Percentiles rank a stretch among this genome's conserved stretches.
phyloP scores from a whole-genome alignment of 2,329 filamentous ascomycete genomes.

The Colletotrichum destructivum region DNA sequence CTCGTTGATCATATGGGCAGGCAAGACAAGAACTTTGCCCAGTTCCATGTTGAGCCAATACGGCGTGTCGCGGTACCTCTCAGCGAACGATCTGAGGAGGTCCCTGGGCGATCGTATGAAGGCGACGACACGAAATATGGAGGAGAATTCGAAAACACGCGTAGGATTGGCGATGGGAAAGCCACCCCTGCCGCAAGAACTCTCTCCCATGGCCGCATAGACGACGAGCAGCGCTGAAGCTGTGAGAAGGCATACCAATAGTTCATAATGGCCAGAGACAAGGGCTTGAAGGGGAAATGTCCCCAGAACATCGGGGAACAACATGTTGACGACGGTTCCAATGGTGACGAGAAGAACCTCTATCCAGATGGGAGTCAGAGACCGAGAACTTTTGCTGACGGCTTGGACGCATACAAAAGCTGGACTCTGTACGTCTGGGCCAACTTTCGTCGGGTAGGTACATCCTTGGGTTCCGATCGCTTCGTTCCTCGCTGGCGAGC shows the following conservation, averaged over 20 bases:
- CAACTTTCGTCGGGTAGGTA: too few species aligned
- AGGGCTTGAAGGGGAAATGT: too few species aligned
- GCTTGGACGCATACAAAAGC: too few species aligned
- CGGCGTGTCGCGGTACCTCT: background rate
- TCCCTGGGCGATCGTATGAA: slow-evolving; percentile 2
- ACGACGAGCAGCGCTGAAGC: background rate
- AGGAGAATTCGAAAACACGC: background rate
- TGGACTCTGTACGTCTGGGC: too few species aligned
- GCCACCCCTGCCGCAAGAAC: background rate
- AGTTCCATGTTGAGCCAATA: background rate
- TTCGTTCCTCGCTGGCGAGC: too few species aligned
- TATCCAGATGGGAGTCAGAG: too few species aligned
- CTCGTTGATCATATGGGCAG: background rate
- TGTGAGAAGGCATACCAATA: background rate
- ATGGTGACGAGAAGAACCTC: too few species aligned
- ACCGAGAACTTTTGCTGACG: too few species aligned
- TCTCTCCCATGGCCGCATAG: background rate
- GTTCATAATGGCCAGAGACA: background rate
- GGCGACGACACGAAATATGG: background rate
- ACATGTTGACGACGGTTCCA: too few species aligned
- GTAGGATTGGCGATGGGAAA: background rate
- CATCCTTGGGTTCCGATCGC: too few species aligned
- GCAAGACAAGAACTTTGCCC: background rate
- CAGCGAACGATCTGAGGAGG: background rate
- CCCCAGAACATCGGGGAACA: too few species aligned